phyloP scores from a whole-genome alignment of 331 rosid species.

The Quercus phellos region DNA sequence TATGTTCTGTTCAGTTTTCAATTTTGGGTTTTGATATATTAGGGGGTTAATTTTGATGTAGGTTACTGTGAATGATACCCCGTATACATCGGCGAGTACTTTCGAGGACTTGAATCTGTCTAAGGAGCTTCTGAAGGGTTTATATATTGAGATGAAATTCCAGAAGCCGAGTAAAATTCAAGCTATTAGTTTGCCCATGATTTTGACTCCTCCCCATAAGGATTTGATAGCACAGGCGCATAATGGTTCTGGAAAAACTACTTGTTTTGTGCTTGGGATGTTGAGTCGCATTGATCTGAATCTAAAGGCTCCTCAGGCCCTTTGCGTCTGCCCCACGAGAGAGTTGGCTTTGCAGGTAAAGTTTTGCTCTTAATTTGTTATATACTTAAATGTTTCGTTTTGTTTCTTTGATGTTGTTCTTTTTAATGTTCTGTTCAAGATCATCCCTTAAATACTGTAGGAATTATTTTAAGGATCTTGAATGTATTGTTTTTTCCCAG shows the following conservation, averaged over 20 bases:
- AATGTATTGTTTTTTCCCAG: no score
- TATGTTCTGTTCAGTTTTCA: no score
- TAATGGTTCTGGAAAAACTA: conserved; percentile 92
- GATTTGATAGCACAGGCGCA: conserved; percentile 92
- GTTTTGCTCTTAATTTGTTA: not conserved
- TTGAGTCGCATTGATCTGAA: conserved; percentile 75
- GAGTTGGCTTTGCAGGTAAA: conserved; percentile 84
- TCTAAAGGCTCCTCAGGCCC: conserved; percentile 77
- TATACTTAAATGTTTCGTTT: not conserved
- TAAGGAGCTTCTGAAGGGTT: conserved; percentile 67
- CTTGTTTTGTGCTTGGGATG: conserved; percentile 93
- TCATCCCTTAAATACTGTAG: no score
- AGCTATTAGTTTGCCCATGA: conserved; percentile 84
- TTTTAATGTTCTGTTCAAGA: no score
- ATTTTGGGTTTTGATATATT: not conserved
- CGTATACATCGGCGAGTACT: conserved; percentile 51
- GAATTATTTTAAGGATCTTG: no score
- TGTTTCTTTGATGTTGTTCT: not conserved
- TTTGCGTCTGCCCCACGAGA: conserved; percentile 87
- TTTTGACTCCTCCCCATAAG: conserved; percentile 62
- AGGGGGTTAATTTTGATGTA: conserved; percentile 15
- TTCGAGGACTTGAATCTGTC: conserved; percentile 68
- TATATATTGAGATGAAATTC: conserved; percentile 81
- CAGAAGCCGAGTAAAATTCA: conserved; percentile 90
- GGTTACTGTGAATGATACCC: conserved; percentile 52